Base-by-base conservation (phyloP, 2,329 filamentous ascomycete genomes). In the Penicillium sp. region DNA sequence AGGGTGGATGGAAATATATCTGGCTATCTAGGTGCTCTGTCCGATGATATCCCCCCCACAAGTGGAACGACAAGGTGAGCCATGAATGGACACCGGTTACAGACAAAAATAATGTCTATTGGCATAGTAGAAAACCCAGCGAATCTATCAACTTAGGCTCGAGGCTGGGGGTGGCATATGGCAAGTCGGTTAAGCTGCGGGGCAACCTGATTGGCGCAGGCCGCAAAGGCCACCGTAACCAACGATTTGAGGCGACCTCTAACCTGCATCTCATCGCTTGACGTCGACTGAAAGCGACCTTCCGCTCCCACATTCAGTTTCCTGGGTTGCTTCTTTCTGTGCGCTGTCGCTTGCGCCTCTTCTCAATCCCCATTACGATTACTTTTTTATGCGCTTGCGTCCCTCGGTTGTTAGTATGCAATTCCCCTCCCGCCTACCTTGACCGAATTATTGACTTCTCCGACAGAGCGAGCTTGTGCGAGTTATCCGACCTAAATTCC, bases 181-280 rank as follows among this genome's bases (percentile, higher is more conserved):
- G 19, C 41, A 29, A 60, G 60, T 68, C 66, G 66, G 66, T 49
- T 67, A 68, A 61, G 63, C 56, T 67, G 66, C 59, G 60, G 67
- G 68, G 59, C 55, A 15, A 60, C 63, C 64, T 77, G 74, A 77
- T 77, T 77, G 75, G 75, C 64, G 63, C 68, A 57, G 55, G 31
- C 52, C 69, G 66, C 73, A 74, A 75, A 76, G 75, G 75, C 75
- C 74, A 77, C 75, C 73, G 71, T 76, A 74, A 58, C 35, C 56
- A 47, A 58, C 29, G 48, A 49, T 38, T n/a, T 21, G 31, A 57
- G 31, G 9, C 11, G 15, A 31, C 69, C 72, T 72, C 72, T 21
- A 41, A 71, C 69, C 61, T 56, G 56, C 44, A 68, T 48, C 55
- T 64, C 56, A 60, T 58, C 58, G 61, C 65, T 65, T 55, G 57